These are phyloP conservation scores for Citrus trifoliata DNA, from an alignment of 345 rosid genomes.

Conservation along the genomic window DNA sequence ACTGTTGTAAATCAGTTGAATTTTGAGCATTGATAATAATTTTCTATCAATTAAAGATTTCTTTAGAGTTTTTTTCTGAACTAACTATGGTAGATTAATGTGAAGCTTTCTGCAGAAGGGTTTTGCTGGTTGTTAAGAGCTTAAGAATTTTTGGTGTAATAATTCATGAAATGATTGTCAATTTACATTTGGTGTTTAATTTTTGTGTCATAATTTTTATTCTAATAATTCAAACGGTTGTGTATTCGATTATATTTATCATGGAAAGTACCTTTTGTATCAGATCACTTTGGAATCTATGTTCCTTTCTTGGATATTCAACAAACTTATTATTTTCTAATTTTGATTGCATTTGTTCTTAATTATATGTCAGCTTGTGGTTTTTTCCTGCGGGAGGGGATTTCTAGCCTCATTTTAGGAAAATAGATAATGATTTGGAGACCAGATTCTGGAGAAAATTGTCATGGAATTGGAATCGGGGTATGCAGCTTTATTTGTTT, in stretches of 20 bases:
- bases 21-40: background rate
- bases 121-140: background rate
- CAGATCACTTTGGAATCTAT: background rate
- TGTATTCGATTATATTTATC: background rate
- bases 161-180: background rate
- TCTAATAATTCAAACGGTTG: background rate
- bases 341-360: background rate
- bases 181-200: background rate
- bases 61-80: background rate
- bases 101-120: background rate
- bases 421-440: conserved; percentile 54
- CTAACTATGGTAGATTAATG: background rate
- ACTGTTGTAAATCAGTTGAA: background rate
- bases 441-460: conserved; percentile 35
- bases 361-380: conserved; percentile 20
- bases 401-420: conserved; percentile 18
- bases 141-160: background rate
- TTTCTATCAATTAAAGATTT: background rate
- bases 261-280: background rate
- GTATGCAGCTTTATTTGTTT: conserved; percentile 38
- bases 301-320: background rate
- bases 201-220: background rate
- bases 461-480: conserved; percentile 50
- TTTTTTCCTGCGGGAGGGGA: conserved; percentile 23
- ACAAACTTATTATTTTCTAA: background rate